phyloP scores from a whole-genome alignment of 2,329 filamentous ascomycete genomes.

The Paraphaeosphaeria minitans region DNA sequence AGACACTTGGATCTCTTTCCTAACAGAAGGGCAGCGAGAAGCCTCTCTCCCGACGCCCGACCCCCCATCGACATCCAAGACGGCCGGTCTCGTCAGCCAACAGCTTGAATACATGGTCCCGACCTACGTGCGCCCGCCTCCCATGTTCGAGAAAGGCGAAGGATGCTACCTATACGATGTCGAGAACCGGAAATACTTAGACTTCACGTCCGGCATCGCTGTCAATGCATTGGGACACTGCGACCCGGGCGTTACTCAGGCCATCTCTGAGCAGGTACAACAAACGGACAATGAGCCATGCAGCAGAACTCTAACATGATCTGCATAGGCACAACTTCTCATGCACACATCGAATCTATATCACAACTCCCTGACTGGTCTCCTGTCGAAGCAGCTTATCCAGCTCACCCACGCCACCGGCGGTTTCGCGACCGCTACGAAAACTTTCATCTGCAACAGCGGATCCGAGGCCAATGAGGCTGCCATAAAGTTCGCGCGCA shows the following conservation, averaged over 20 bases:
- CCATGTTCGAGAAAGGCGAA: slow-evolving; percentile 86
- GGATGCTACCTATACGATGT: slow-evolving; percentile 90
- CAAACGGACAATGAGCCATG: not conserved
- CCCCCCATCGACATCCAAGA: slow-evolving; percentile 73
- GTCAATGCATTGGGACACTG: slow-evolving; percentile 93
- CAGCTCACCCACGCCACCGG: slow-evolving; percentile 79
- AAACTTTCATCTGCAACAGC: slow-evolving; percentile 94
- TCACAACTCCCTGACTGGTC: slow-evolving; percentile 94
- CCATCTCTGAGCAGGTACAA: slow-evolving; percentile 76
- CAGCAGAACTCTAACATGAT: slow-evolving; percentile 18
- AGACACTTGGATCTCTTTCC: not conserved
- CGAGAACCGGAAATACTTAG: slow-evolving; percentile 86
- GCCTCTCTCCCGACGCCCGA: slow-evolving; percentile 68
- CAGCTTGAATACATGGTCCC: slow-evolving; percentile 90
- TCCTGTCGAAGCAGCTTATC: slow-evolving; percentile 83
- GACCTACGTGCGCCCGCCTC: slow-evolving; percentile 88
- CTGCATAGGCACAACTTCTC: slow-evolving; percentile 64
- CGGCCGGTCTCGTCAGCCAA: slow-evolving; percentile 73
- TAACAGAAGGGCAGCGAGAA: slow-evolving; percentile 35
- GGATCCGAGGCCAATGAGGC: slow-evolving; percentile 97
- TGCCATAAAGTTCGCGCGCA: slow-evolving; percentile 94
- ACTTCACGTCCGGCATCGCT: slow-evolving; percentile 95
- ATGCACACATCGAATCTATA: slow-evolving; percentile 96
- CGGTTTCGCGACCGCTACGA: slow-evolving; percentile 77
- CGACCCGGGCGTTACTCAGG: slow-evolving; percentile 74